Conservation (phyloP, 2,329 filamentous ascomycete species). For the Sclerotiophoma versabilis region DNA sequence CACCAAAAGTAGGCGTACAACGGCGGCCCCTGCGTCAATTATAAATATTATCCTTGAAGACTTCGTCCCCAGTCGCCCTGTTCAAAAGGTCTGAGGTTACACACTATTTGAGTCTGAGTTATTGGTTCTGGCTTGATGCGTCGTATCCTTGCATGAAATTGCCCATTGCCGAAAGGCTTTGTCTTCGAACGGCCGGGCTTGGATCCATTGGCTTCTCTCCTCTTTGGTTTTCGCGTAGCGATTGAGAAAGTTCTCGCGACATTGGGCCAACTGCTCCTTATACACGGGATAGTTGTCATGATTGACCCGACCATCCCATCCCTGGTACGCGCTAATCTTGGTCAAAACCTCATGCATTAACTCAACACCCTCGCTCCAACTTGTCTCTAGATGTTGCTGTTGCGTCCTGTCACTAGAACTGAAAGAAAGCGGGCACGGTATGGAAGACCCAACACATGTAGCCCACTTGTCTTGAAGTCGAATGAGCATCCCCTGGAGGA, state of each 20-base stretch:
- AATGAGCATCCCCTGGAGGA: conserved; percentile 27
- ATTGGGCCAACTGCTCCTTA: conserved; percentile 23
- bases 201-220: conserved; percentile 26
- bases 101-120: neutral
- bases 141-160: conserved; percentile 6
- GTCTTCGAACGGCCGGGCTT: conserved; percentile 27
- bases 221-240: conserved; percentile 26
- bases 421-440: conserved; percentile 29
- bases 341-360: conserved; percentile 28
- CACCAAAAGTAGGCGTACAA: neutral
- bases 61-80: neutral
- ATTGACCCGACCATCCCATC: conserved; percentile 35
- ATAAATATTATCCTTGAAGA: neutral
- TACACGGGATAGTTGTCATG: conserved; percentile 29
- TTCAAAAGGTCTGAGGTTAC: neutral
- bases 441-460: conserved; percentile 14
- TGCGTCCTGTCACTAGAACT: conserved; percentile 23
- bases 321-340: conserved; percentile 29
- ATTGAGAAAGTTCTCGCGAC: conserved; percentile 29
- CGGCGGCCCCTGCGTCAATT: neutral
- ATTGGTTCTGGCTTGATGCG: neutral
- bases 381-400: conserved; percentile 25
- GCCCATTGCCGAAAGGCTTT: conserved; percentile 3
- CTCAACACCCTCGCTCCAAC: conserved; percentile 29
- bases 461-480: conserved; percentile 27